A percentile compares a stretch with the other conserved stretches of the same genome.
Evolutionary conservation across 306 rosid species (phyloP).

Genomic region (Biancaea sappan): DNA sequence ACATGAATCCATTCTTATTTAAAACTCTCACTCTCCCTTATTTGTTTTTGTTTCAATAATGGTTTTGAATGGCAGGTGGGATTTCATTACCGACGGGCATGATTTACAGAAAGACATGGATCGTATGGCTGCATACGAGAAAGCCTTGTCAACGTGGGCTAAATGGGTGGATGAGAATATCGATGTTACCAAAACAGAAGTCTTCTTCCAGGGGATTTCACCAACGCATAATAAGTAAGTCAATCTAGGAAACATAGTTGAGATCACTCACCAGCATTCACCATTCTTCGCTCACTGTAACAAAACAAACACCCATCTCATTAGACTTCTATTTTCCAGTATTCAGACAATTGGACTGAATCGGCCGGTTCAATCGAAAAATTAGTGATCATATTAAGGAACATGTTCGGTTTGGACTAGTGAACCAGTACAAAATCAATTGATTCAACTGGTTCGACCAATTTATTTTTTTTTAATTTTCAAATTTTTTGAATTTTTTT

Average conservation of each 20-base stretch:
- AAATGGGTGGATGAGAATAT: conserved; percentile 38
- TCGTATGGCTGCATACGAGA: conserved; percentile 39
- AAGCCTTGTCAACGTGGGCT: conserved; percentile 39
- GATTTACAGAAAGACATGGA: conserved; percentile 29
- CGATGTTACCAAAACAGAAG: conserved; percentile 30
- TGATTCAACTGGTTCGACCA: too few relatives aligned
- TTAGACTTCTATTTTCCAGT: too few relatives aligned
- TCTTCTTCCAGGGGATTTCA: conserved; percentile 41
- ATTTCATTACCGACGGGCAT: conserved; percentile 33
- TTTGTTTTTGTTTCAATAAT: neutral
- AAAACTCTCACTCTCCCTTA: too few relatives aligned
- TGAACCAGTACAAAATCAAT: too few relatives aligned
- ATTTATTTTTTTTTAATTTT: too few relatives aligned
- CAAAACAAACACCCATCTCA: neutral
- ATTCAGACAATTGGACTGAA: too few relatives aligned
- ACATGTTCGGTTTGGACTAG: too few relatives aligned
- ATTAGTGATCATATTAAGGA: too few relatives aligned
- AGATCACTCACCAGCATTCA: neutral
- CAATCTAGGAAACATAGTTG: neutral
- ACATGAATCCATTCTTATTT: too few relatives aligned
- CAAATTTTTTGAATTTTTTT: too few relatives aligned
- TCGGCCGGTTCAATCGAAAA: too few relatives aligned
- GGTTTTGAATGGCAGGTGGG: conserved; percentile 34
- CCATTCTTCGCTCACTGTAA: neutral
- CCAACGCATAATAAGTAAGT: conserved; percentile 43